Conservation (phyloP, 345 rosid genomes). For the Eucalyptus cloeziana region DNA sequence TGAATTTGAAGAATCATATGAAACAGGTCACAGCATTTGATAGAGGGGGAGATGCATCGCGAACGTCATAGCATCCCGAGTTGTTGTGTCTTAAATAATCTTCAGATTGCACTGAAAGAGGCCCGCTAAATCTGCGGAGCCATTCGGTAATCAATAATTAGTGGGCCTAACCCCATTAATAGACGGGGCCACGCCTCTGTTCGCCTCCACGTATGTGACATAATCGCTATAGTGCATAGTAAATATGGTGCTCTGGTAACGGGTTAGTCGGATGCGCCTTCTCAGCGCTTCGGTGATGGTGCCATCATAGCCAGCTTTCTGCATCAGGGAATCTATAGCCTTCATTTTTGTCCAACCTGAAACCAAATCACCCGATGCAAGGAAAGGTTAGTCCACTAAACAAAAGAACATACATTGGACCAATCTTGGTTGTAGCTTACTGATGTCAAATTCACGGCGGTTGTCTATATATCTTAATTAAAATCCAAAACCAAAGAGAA, state of each 20-base stretch:
- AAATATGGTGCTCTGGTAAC: conserved; percentile 89
- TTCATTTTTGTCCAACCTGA: conserved; percentile 81
- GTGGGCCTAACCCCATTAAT: conserved; percentile 41
- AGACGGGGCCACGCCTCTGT: conserved; percentile 48
- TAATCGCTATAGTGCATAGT: conserved; percentile 77
- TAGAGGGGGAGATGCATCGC: not conserved
- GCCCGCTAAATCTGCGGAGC: not conserved
- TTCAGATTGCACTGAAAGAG: not conserved
- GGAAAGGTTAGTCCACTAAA: not conserved
- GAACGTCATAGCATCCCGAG: not conserved
- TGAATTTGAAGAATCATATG: conserved; percentile 35
- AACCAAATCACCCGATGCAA: not conserved
- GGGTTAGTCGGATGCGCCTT: conserved; percentile 63
- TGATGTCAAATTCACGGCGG: not conserved
- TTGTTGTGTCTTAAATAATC: not conserved
- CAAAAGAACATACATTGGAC: not conserved
- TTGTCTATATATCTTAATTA: not conserved
- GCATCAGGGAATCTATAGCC: conserved; percentile 87
- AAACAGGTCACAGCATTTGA: conserved; percentile 1
- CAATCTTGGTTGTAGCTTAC: not conserved
- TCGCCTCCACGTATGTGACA: conserved; percentile 49
- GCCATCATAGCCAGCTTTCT: conserved; percentile 75
- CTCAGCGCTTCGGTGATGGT: conserved; percentile 49
- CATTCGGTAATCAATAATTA: conserved; percentile 20
- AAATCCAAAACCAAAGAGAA: not conserved